Conservation (phyloP, 1,284 basidiomycete species). For the Schizophyllum commune region DNA sequence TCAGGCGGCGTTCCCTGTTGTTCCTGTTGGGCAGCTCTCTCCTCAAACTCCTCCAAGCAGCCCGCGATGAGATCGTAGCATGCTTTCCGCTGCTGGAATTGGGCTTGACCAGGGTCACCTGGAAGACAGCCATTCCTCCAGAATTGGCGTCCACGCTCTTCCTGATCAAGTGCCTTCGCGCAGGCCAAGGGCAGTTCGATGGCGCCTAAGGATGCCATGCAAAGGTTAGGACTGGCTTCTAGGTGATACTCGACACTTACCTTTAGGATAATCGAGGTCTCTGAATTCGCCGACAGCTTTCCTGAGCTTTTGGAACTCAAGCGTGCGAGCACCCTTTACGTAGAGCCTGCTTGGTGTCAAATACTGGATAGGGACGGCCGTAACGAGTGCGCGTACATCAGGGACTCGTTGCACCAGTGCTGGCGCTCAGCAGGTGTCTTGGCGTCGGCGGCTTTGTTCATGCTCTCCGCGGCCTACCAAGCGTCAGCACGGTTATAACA, state of each 20-base stretch:
- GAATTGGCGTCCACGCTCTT: slow-evolving; percentile 71
- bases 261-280: slow-evolving; percentile 74
- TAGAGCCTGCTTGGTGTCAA: slow-evolving; percentile 72
- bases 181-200: slow-evolving; percentile 84
- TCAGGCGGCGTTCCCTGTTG: slow-evolving; percentile 25
- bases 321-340: slow-evolving; percentile 76
- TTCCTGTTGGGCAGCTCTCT: slow-evolving; percentile 31
- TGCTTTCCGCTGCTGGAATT: slow-evolving; percentile 54
- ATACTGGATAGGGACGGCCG: slow-evolving; percentile 7
- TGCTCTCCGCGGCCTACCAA: slow-evolving; percentile 81
- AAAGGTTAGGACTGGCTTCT: too few species aligned
- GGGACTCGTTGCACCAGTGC: slow-evolving; percentile 73
- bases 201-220: slow-evolving; percentile 45
- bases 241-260: slow-evolving; percentile 29
- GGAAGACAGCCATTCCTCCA: slow-evolving; percentile 44
- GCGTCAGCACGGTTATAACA: neutral
- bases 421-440: slow-evolving; percentile 65
- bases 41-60: slow-evolving; percentile 76
- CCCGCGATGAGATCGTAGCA: slow-evolving; percentile 85
- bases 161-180: slow-evolving; percentile 74
- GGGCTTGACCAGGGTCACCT: slow-evolving; percentile 52
- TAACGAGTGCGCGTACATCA: slow-evolving; percentile 44
- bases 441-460: slow-evolving; percentile 85
- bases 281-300: slow-evolving; percentile 87
- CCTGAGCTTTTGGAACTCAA: slow-evolving; percentile 79